Base-by-base conservation (phyloP, 805 yeast species). In the Alloascoidea hylecoeti region DNA sequence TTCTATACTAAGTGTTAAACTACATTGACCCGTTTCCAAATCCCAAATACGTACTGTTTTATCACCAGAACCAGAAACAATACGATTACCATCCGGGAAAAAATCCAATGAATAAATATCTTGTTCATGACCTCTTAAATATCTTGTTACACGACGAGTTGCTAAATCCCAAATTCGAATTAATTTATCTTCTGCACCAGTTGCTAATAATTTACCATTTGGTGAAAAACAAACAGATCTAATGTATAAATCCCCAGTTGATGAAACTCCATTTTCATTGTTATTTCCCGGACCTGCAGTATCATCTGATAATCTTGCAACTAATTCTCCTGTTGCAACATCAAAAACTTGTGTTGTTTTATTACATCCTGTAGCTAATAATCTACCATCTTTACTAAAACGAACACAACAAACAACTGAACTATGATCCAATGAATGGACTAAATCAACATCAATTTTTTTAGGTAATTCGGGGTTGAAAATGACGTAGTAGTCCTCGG, bases 21-120 rank as follows among this genome's bases (percentile, higher is more conserved):
- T 76, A 56, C 95, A 84, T 61, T 83, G 86, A 17, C 95, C 92
- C 32, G 85, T 72, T 49, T 82, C 75, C 54, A 88, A 70, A 58
- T 89, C 96, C 98, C 98, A 89, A 52, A 92, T 80, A 56, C 96
- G 73, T 23, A 89, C 96, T 14, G 96, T 85, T 51, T 95, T 75
- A 61, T 89, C 98, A 41, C 98, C 98, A 13, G 94, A 79, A 30
- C 98, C 98, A 15, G 94, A 80, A 18, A 89, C 96, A 49, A 89
- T 71, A 56, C 86, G 82, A 47, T 86, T 73, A 38, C 98, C 97
- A 50, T 84, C 86, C 36, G 95, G 89, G 72, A 89, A 83, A 58
- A 83, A 92, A 61, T 85, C 96, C 48, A 89, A 68, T 9, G 96
- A 88, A 61, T 89, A 92, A 48, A 89, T 88, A 61, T 89, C 98